Base-by-base conservation (phyloP, 352 stramenopile species). In the Phytophthora kernoviae region DNA sequence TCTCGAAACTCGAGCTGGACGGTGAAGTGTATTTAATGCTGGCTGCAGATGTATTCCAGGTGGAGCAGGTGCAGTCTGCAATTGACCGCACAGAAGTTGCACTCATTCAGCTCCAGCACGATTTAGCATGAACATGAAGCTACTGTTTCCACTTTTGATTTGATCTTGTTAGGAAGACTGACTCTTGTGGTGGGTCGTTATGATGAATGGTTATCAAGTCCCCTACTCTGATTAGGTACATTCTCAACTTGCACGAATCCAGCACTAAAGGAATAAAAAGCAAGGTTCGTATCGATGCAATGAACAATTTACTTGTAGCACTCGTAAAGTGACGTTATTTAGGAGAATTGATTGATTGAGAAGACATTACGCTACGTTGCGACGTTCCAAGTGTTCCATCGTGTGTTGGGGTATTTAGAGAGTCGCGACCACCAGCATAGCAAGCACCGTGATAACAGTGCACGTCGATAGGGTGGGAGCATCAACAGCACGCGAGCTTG, bases 31-130 rank as follows among this genome's bases (percentile, higher is more conserved):
- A 84, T 79, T 77, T 88, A 74, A 74, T 85, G 47, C 65, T 90
- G 17, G 51, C 54, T 17, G 49, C 27, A 2, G 75, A 82, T 30
- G 42, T 54, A 10, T 73, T 87, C 26, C 32, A 82, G 26, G 32
- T 42, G 2, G 63, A 77, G 22, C 82, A 74, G 21, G 70, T 91
- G 58, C 74, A 86, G 58, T 82, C 73, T 17, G 73, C 67, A 0
- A 70, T 89, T 32, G 77, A 90, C 39, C 75, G 79, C 54, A 79
- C 66, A 1, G 82, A 90, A 59, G 82, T 91, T 18, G 82, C 78
- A 41, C 57, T 86, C 17, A 87, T 85, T 59, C 82, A 91, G 63
- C 67, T 90, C 22, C 73, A 76, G 41, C 73, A 87, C 20, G 82
- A 91, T 57, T 81, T 64, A 12, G 32, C 56, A 20, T 71, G 54